phyloP scores from a whole-genome alignment of 352 stramenopile species.

The Globisporangium heterothallicum region DNA sequence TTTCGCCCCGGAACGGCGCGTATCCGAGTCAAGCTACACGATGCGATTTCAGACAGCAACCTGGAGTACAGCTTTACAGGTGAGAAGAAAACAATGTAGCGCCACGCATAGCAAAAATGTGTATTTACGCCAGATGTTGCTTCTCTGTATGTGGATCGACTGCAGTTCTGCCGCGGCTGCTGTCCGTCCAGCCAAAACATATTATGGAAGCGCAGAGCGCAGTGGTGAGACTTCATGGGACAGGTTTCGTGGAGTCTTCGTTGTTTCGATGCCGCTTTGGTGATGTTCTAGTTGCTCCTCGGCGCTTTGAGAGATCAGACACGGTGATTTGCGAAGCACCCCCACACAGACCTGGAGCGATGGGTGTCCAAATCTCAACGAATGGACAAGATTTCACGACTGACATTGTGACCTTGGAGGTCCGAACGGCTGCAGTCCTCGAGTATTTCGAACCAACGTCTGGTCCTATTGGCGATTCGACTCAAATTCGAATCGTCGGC shows the following conservation, averaged over 20 bases:
- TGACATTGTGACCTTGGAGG: constrained; percentile 3
- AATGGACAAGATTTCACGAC: constrained; percentile 37
- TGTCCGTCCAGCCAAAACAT: constrained; percentile 2
- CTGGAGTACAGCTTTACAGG: constrained; percentile 5
- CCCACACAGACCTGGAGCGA: constrained; percentile 1
- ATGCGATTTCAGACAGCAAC: not conserved
- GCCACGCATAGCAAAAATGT: not conserved
- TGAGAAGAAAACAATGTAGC: not conserved
- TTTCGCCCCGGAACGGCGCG: not conserved
- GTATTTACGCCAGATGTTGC: not conserved
- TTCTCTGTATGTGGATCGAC: not conserved
- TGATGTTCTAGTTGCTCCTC: not conserved
- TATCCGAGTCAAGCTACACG: constrained; percentile 7
- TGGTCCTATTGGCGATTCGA: constrained; percentile 15
- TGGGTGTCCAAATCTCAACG: constrained; percentile 18
- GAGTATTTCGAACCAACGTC: constrained; percentile 18
- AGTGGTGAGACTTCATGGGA: not conserved
- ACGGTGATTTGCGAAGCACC: constrained; percentile 2
- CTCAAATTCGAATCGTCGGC: constrained; percentile 14
- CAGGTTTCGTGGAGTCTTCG: constrained; percentile 9
- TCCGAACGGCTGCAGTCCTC: constrained; percentile 16
- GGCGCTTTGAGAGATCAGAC: not conserved
- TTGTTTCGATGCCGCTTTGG: constrained; percentile 11
- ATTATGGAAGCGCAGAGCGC: constrained; percentile 1
- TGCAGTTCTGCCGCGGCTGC: constrained; percentile 10